Percentiles rank a stretch among this genome's conserved stretches.
Evolutionary conservation across 179 eudicot species (phyloP).

Genomic region (Vitellaria paradoxa): DNA sequence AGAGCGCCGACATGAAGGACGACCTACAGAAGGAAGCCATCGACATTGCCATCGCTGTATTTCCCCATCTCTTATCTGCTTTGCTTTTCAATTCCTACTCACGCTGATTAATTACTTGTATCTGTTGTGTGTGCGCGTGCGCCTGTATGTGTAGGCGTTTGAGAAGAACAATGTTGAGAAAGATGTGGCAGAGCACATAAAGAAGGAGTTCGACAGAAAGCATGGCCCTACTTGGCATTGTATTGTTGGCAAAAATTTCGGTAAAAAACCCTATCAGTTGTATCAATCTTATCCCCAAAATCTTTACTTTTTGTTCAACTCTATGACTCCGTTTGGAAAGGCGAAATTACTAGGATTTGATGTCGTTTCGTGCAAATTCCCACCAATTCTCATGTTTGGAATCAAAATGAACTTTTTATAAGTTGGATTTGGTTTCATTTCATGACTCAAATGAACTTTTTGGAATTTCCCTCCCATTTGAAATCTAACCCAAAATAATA

Average conservation of each 20-base stretch:
- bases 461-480: too few species aligned
- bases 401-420: too few species aligned
- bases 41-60: slow-evolving; percentile 75
- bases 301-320: neutral
- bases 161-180: slow-evolving; percentile 89
- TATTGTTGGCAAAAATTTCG: slow-evolving; percentile 95
- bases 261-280: slow-evolving; percentile 30
- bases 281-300: too few species aligned
- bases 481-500: too few species aligned
- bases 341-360: too few species aligned
- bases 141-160: slow-evolving; percentile 49
- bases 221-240: slow-evolving; percentile 97
- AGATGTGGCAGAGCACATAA: slow-evolving; percentile 88
- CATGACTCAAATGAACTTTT: too few species aligned
- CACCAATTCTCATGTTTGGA: too few species aligned
- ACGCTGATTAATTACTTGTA: slow-evolving; percentile 5
- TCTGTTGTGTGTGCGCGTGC: neutral
- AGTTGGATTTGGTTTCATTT: too few species aligned
- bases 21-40: slow-evolving; percentile 82
- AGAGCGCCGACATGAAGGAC: slow-evolving; percentile 84
- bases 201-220: slow-evolving; percentile 92
- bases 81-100: neutral
- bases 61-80: neutral
- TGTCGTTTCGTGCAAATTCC: too few species aligned
- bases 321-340: slow-evolving; percentile 15